phyloP scores from a whole-genome alignment of 352 stramenopile species.

The Pythium oligandrum region DNA sequence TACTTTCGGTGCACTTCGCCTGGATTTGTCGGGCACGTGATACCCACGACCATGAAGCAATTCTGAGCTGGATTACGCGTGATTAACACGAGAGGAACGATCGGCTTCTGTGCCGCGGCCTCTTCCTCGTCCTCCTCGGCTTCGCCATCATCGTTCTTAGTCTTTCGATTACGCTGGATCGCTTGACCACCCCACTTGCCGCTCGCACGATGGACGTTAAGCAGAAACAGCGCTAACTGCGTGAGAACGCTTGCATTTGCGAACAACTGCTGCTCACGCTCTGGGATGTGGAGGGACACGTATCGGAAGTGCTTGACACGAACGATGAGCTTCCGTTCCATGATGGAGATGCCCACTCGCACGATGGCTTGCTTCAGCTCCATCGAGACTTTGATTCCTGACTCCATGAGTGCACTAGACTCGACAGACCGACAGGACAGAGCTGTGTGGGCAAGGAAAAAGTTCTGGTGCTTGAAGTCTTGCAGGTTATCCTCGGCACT shows the following conservation, averaged over 20 bases:
- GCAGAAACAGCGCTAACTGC: conserved; percentile 92
- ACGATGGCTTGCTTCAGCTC: conserved; percentile 93
- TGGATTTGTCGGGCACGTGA: conserved; percentile 87
- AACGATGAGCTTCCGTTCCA: conserved; percentile 93
- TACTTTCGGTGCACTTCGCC: conserved; percentile 89
- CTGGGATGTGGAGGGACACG: conserved; percentile 88
- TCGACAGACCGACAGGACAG: conserved; percentile 62
- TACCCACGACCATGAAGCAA: conserved; percentile 94
- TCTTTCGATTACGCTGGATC: conserved; percentile 22
- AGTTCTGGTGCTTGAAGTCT: conserved; percentile 79
- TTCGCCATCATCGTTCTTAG: conserved; percentile 23
- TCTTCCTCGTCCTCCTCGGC: conserved; percentile 22
- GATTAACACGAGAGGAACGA: conserved; percentile 76
- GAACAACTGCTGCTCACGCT: conserved; percentile 88
- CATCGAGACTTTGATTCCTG: conserved; percentile 94
- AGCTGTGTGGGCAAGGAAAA: conserved; percentile 67
- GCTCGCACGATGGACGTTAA: conserved; percentile 94
- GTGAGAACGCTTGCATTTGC: conserved; percentile 92
- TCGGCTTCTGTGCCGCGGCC: conserved; percentile 31
- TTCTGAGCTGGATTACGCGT: conserved; percentile 86
- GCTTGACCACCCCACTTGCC: conserved; percentile 87
- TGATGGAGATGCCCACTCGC: conserved; percentile 91
- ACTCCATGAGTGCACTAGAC: conserved; percentile 84
- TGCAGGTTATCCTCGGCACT: conserved; percentile 11
- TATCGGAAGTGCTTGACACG: conserved; percentile 97